Conservation (phyloP, 1,284 basidiomycete genomes). For the Ustilago tritici region DNA sequence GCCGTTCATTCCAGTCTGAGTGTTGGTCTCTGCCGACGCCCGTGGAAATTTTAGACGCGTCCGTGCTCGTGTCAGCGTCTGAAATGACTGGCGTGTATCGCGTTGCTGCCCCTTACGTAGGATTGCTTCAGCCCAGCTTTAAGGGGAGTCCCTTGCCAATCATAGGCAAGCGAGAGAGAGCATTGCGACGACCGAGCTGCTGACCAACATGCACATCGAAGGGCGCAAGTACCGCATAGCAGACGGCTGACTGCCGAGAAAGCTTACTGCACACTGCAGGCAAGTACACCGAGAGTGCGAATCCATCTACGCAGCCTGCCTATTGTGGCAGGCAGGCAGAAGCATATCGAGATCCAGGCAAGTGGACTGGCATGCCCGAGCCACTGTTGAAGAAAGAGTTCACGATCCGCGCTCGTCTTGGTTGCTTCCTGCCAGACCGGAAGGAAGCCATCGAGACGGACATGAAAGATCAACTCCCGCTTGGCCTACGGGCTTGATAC, state of each 20-base stretch:
- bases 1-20: not conserved
- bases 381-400: slow-evolving; percentile 2
- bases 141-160: not conserved
- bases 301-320: not conserved
- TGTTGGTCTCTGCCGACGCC: slow-evolving; percentile 4
- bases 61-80: not conserved
- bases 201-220: not conserved
- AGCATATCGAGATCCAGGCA: not conserved
- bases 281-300: not conserved
- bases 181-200: not conserved
- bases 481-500: slow-evolving; percentile 1
- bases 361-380: slow-evolving; percentile 4
- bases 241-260: not conserved
- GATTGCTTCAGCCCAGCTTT: slow-evolving; percentile 19
- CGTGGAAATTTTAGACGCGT: not conserved
- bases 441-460: slow-evolving; percentile 37
- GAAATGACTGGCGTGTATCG: slow-evolving; percentile 13
- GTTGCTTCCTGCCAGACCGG: slow-evolving; percentile 8
- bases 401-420: slow-evolving; percentile 12
- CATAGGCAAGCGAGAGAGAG: not conserved
- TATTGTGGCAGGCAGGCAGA: slow-evolving; percentile 6
- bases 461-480: slow-evolving; percentile 11
- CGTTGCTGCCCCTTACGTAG: slow-evolving; percentile 22
- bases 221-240: not conserved
- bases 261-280: not conserved